Evolutionary conservation across 805 yeast species (phyloP), one percentile per base, ranked within the genome.

Genomic region (Saturnispora hagleri): DNA sequence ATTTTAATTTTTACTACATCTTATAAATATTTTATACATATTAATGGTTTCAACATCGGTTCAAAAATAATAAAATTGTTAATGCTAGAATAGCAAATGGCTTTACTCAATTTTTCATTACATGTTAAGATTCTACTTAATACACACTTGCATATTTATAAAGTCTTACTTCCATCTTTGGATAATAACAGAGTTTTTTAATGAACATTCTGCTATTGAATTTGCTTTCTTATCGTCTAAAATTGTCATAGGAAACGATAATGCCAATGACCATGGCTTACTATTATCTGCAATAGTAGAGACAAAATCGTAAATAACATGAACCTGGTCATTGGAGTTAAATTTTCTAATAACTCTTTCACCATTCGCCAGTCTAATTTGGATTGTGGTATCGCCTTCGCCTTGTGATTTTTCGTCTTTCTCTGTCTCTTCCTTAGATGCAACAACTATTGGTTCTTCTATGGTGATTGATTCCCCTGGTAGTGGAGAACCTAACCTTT

Each of bases 401-500:
- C 54, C 56, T 17, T 47, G 35, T 6, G 59, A 56, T 22, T 54
- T 57, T 35, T 44, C 54, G 12, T 51, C 45, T 38, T 47, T 53
- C n/a, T 43, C 15, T 53, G 58, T 53, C 13, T 33, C 26, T 22
- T 52, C 35, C 41, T 62, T 55, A 26, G 61, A 60, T n/a, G 60
- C 56, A 31, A 66, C 38, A 5, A 15, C 50, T 5, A 46, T 17
- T 27, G 50, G 51, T 18, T 48, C 53, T 18, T 51, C 59, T 33
- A 54, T 48, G 17, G 47, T 38, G 31, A 38, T 43, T 13, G 70
- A 62, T 48, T 85, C 93, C 0, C 89, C 87, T 0, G 95, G 93
- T 20, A 87, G 84, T 2, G 95, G 93, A 1, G 95, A 84, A 1
- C 99, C 99, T 52, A 91, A 72, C 60, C 98, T 75, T 50, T 82